These are phyloP conservation scores for Trichoderma koningii DNA, from an alignment of 2,329 filamentous ascomycete genomes.

Conservation along the genomic window DNA sequence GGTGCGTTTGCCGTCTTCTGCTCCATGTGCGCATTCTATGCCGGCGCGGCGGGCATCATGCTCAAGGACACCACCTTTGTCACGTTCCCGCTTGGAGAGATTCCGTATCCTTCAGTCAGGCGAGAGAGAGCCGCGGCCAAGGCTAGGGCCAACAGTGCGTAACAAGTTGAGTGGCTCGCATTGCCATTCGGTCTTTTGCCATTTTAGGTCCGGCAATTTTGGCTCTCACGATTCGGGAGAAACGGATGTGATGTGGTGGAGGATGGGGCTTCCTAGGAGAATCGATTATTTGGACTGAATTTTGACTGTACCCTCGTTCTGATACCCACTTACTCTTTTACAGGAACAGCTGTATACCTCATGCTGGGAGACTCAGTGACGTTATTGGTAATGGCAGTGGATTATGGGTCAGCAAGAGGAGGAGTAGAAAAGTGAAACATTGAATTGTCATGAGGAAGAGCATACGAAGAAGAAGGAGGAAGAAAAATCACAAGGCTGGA, in stretches of 20 bases:
- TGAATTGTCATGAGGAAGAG: no score
- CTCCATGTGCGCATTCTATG: constrained; percentile 44
- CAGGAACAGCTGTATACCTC: not conserved
- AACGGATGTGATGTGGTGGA: not conserved
- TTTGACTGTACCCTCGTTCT: constrained; percentile 18
- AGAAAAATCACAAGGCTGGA: not conserved
- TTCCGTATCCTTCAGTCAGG: constrained; percentile 28
- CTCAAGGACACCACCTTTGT: constrained; percentile 46
- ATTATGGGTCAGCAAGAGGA: no score
- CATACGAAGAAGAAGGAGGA: not conserved
- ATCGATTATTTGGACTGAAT: not conserved
- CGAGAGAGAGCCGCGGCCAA: not conserved
- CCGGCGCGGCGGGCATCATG: constrained; percentile 46
- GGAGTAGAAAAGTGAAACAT: no score
- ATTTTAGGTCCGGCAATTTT: not conserved
- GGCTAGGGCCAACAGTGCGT: not conserved
- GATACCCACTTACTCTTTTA: constrained; percentile 12
- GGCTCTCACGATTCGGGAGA: not conserved
- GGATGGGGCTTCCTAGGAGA: no score
- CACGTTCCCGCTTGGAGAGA: constrained; percentile 45
- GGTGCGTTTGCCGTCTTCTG: constrained; percentile 44
- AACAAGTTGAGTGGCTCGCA: not conserved
- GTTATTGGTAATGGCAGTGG: constrained; percentile 9
- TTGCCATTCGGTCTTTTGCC: not conserved
- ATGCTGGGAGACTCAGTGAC: not conserved